Conservation (phyloP, 2,329 filamentous ascomycete genomes). For the Epichloe typhina region DNA sequence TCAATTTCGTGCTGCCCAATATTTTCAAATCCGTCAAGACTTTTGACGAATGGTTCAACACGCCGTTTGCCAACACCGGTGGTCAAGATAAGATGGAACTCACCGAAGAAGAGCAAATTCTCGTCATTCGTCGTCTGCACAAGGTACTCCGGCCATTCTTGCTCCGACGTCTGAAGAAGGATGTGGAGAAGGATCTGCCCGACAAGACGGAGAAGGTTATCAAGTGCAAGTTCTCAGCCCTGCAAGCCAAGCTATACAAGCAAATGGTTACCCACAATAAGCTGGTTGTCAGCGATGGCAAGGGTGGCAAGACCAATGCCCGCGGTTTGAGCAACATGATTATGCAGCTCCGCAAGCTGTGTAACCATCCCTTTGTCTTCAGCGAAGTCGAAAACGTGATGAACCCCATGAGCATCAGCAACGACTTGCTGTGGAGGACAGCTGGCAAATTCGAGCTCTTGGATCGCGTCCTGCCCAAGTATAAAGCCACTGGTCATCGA, state of each 20-base stretch:
- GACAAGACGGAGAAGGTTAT: conserved; percentile 99
- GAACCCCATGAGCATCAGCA: conserved; percentile 79
- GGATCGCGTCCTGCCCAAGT: conserved; percentile 86
- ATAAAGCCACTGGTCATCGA: conserved; percentile 79
- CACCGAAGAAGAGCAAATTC: conserved; percentile 97
- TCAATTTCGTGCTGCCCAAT: conserved; percentile 95
- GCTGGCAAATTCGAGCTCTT: conserved; percentile 95
- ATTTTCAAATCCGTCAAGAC: conserved; percentile 99
- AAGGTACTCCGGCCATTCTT: conserved; percentile 96
- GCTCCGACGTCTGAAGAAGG: conserved; percentile 95
- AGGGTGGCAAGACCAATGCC: conserved; percentile 86
- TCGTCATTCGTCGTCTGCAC: conserved; percentile 94
- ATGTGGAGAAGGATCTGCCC: conserved; percentile 95
- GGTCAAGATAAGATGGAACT: conserved; percentile 98
- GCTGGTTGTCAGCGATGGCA: conserved; percentile 86
- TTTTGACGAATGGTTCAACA: conserved; percentile 99
- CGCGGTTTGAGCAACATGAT: conserved; percentile 98
- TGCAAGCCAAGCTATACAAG: conserved; percentile 91
- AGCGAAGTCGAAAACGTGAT: conserved; percentile 97
- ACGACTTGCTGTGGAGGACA: conserved; percentile 89
- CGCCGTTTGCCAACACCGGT: conserved; percentile 95
- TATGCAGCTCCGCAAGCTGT: conserved; percentile 97
- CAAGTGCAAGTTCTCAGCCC: conserved; percentile 94
- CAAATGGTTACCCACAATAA: conserved; percentile 95
- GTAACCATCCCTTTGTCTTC: conserved; percentile 98